Evolutionary conservation across 2,329 filamentous ascomycete species (phyloP), one percentile per base, ranked within the genome.

Genomic region (Trichoderma guizhouense): DNA sequence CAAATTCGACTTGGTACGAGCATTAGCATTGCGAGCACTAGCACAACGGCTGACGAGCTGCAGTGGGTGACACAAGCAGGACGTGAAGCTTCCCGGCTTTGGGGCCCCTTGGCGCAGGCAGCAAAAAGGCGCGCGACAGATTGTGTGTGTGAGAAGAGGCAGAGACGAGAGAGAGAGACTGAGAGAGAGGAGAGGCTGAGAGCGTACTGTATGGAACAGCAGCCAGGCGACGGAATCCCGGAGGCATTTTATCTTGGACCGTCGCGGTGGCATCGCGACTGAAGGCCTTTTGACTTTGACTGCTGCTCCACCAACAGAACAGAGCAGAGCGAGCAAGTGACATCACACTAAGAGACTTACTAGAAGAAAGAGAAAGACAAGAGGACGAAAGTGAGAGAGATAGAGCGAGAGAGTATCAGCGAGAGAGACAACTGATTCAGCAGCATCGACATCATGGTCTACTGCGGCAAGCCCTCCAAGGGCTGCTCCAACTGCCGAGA

Each of bases 401-500:
- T n/a, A 14, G 6, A 32, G 5, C 14, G 24, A 62, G 9, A 51
- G 36, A 63, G 26, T 5, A 58, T 12, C 14, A 32, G 55, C 12
- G 26, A 58, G 8, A 58, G 15, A 28, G 26, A 28, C 28, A 32
- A n/a, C 26, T n/a, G 5, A n/a, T 30, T 26, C 28, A 9, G 47
- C 36, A 43, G 47, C 6, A n/a, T n/a, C 60, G 34, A 68, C 47
- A 70, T n/a, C 39, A 88, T 89, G 87, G 86, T 88, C 7, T 89
- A 87, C 76, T 88, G 87, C 74, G 86, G 87, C 6, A 88, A 87
- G 75, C 86, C 87, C 57, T 88, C 86, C 47, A 87, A 86, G 76
- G 86, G 86, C 53, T 89, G 87, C 78, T 86, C 85, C 74, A 85
- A 82, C 74, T 89, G 87, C 75, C 83, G 87, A 74, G 84, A 86